phyloP scores from a whole-genome alignment of 2,329 filamentous ascomycete species.

The Monosporascus sp. region DNA sequence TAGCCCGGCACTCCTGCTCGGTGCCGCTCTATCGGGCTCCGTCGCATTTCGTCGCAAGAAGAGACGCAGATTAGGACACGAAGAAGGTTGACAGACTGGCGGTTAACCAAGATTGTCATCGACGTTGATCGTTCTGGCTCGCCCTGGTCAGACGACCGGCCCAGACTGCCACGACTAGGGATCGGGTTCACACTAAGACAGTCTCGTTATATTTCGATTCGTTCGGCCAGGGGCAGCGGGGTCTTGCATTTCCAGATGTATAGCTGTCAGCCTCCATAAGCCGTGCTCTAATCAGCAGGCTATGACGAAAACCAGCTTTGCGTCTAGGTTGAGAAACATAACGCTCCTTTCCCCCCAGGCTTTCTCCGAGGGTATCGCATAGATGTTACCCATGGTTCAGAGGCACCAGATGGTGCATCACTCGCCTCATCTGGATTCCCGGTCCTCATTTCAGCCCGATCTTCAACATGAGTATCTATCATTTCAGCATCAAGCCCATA shows the following conservation, averaged over 20 bases:
- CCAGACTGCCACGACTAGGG: neutral
- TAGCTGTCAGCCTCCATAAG: constrained; percentile 28
- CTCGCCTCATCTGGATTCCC: constrained; percentile 34
- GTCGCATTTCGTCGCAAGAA: no score
- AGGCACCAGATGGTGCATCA: constrained; percentile 47
- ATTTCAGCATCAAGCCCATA: constrained; percentile 11
- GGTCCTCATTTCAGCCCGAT: constrained; percentile 23
- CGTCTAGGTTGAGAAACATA: neutral
- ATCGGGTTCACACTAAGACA: neutral
- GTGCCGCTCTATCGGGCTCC: no score
- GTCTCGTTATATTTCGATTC: no score
- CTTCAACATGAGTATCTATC: constrained; percentile 16
- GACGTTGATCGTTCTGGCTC: neutral
- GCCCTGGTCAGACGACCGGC: neutral
- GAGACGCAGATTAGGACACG: neutral
- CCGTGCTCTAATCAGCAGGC: constrained; percentile 39
- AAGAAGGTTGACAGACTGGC: neutral
- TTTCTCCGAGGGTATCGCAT: constrained; percentile 10
- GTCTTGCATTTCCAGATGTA: constrained; percentile 32
- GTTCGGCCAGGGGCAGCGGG: neutral
- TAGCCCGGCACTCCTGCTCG: neutral
- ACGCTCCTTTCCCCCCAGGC: constrained; percentile 16
- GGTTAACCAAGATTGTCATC: neutral
- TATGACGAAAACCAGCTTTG: constrained; percentile 34
- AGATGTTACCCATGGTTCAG: constrained; percentile 48